phyloP scores from a whole-genome alignment of 345 rosid genomes.

The Aquilaria yunnanensis region DNA sequence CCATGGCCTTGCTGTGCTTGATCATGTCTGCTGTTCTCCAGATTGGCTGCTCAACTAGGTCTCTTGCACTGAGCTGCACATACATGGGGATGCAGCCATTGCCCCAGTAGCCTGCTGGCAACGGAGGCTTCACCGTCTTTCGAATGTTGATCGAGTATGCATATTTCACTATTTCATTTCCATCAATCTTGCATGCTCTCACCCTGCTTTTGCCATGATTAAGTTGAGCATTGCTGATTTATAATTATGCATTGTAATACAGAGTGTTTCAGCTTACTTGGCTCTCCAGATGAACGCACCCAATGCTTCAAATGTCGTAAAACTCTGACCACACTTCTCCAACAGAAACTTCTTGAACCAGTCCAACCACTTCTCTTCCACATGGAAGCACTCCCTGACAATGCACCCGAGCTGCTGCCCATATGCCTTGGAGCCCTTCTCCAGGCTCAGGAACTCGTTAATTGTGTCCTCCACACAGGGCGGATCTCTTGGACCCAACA shows the following conservation, averaged over 20 bases:
- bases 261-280: constrained; percentile 42
- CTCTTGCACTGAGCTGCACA: constrained; percentile 42
- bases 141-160: constrained; percentile 61
- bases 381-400: constrained; percentile 44
- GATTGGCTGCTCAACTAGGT: constrained; percentile 52
- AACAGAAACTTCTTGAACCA: constrained; percentile 40
- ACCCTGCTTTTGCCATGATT: constrained; percentile 27
- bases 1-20: constrained; percentile 64
- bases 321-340: constrained; percentile 46
- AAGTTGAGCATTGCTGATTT: not conserved
- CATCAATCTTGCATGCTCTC: constrained; percentile 34
- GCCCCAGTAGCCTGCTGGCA: constrained; percentile 81
- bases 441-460: constrained; percentile 38
- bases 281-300: constrained; percentile 92
- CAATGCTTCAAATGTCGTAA: constrained; percentile 84
- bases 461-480: constrained; percentile 48
- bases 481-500: constrained; percentile 66
- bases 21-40: constrained; percentile 73
- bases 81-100: constrained; percentile 80
- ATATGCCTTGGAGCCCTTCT: constrained; percentile 42
- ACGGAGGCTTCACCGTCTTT: constrained; percentile 53
- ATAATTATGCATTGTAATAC: not conserved
- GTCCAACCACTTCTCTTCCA: constrained; percentile 64
- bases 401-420: constrained; percentile 30
- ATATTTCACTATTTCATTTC: constrained; percentile 49